phyloP scores from a whole-genome alignment of 352 stramenopile genomes.

The Globisporangium heterothallicum region DNA sequence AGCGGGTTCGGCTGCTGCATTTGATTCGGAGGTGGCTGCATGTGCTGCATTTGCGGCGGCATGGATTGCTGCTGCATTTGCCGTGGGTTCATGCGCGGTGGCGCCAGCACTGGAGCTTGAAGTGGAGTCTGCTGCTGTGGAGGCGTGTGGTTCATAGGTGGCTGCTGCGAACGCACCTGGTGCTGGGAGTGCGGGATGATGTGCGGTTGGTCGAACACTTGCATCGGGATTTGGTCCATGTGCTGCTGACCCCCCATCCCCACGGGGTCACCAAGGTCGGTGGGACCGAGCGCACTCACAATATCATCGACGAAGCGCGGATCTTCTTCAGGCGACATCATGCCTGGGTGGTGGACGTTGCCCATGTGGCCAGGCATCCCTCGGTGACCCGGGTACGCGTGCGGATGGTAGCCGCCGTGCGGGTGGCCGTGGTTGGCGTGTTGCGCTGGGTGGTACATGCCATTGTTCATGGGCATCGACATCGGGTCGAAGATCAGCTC shows the following conservation, averaged over 20 bases:
- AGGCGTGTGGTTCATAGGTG: slow-evolving; percentile 24
- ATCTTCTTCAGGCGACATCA: slow-evolving; percentile 59
- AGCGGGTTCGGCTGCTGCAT: slow-evolving; percentile 13
- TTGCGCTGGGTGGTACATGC: slow-evolving; percentile 51
- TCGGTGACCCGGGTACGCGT: slow-evolving; percentile 22
- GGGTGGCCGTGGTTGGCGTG: slow-evolving; percentile 20
- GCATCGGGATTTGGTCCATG: slow-evolving; percentile 40
- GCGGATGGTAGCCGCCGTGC: slow-evolving; percentile 13
- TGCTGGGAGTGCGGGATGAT: slow-evolving; percentile 40
- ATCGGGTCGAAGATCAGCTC: slow-evolving; percentile 78
- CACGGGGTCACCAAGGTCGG: slow-evolving; percentile 37
- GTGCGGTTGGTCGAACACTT: slow-evolving; percentile 62
- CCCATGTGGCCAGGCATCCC: slow-evolving; percentile 19
- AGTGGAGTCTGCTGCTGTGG: slow-evolving; percentile 25
- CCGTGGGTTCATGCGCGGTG: slow-evolving; percentile 14
- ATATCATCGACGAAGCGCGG: slow-evolving; percentile 69
- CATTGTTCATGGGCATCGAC: slow-evolving; percentile 47
- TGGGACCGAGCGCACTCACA: slow-evolving; percentile 45
- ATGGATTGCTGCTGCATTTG: slow-evolving; percentile 17
- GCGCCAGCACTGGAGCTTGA: slow-evolving; percentile 13
- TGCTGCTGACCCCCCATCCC: slow-evolving; percentile 44
- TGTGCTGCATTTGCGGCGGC: slow-evolving; percentile 16
- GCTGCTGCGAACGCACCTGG: slow-evolving; percentile 21
- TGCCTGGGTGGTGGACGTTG: slow-evolving; percentile 39
- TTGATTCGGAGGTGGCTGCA: slow-evolving; percentile 11